Evolutionary conservation across 148 eudicot species (phyloP), one percentile per base, ranked within the genome.

Genomic region (Silene uniflora): DNA sequence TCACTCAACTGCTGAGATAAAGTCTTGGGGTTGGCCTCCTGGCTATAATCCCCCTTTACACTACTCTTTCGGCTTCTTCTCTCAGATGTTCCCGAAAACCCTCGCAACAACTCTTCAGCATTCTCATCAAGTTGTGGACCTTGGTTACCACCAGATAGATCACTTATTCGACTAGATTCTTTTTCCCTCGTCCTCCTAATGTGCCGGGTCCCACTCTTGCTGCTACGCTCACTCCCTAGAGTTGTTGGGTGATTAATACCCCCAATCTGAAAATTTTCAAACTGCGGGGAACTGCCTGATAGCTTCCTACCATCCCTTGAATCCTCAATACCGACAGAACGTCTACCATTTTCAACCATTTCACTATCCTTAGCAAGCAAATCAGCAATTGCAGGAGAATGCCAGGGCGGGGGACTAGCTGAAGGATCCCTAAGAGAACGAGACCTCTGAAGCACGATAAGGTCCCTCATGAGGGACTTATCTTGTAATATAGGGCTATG

Each of bases 391-490:
- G 87, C 76, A 72, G 97, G 88, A 82, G 98, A 88, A 74, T 84
- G 86, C 89, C 91, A 89, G 16, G 85, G 84, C 16, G 90, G 90
- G n/a, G 98, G 96, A 71, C 96, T 91, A 74, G 91, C 84, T 11
- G 99, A 95, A 22, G 99, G 99, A 81, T 92, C 99, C 80, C 90
- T 85, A 17, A 95, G 85, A 64, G 97, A 91, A 61, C 94, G 89
- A 21, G 97, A 90, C 77, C 91, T 86, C 73, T 92, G 99, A 78
- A 92, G 96, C 55, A 79, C 91, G 35, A 85, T 85, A 71, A 95
- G 97, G 86, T 92, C 98, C 88, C 91, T 88, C 86, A 87, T 82
- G 17, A 91, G 91, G 67, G 92, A 87, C 84, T 83, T 81, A 80
- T 91, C 93, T 29, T 89, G 75, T 78, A 83, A 69, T 44, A 87